Percentiles rank a stretch among this genome's conserved stretches.
Evolutionary conservation across 768 basidiomycete genomes (phyloP).

Genomic region (Suillus variegatus): DNA sequence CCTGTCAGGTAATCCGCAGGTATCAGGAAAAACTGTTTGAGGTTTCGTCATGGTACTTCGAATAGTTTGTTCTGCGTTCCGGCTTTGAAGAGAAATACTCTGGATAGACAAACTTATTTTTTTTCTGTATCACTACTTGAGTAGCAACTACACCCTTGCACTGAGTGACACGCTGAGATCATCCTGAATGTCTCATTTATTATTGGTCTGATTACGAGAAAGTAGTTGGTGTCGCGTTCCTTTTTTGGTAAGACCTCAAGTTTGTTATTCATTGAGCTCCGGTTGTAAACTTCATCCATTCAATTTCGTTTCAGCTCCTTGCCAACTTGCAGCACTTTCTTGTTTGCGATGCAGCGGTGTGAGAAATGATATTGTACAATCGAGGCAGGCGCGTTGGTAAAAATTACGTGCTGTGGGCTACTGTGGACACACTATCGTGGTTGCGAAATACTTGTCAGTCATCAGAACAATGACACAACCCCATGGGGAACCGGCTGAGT

Average conservation of each 20-base stretch:
- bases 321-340: neutral
- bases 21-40: neutral
- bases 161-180: neutral
- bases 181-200: neutral
- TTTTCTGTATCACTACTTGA: neutral
- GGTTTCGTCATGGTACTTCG: neutral
- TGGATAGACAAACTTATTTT: neutral
- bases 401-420: neutral
- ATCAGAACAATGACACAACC: neutral
- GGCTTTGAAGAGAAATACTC: neutral
- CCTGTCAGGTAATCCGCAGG: neutral
- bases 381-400: neutral
- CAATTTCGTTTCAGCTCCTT: neutral
- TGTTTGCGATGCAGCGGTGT: neutral
- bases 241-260: neutral
- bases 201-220: neutral
- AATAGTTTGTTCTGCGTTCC: neutral
- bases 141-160: neutral
- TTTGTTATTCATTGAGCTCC: neutral
- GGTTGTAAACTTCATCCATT: neutral
- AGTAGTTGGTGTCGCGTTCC: neutral
- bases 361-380: neutral
- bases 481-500: neutral
- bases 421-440: neutral
- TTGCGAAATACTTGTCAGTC: neutral